A percentile compares a stretch with the other conserved stretches of the same genome.
These are phyloP conservation scores for Umbellularia californica DNA, from an alignment of 164 flowering plant species.

Conservation along the genomic window DNA sequence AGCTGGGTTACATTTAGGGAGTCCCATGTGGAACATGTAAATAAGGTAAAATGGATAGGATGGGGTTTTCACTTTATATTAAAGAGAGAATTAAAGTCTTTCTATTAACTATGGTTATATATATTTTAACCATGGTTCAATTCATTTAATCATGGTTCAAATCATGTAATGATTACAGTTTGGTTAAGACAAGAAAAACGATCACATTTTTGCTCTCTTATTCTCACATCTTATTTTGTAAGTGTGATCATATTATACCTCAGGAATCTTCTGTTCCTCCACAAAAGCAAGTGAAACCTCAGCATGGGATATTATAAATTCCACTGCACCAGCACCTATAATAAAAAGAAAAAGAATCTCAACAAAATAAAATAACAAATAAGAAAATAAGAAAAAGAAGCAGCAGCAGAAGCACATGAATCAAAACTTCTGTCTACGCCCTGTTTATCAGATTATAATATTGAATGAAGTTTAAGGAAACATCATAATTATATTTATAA, in stretches of 20 bases:
- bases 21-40: too few relatives aligned
- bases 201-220: too few relatives aligned
- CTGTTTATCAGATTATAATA: not conserved
- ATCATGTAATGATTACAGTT: too few relatives aligned
- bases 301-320: constrained; percentile 80
- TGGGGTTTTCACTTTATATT: too few relatives aligned
- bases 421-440: not conserved
- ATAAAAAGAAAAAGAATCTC: constrained; percentile 6
- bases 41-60: too few relatives aligned
- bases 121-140: too few relatives aligned
- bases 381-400: not conserved
- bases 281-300: constrained; percentile 80
- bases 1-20: too few relatives aligned
- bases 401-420: not conserved
- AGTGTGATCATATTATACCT: constrained; percentile 38
- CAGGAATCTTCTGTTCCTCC: constrained; percentile 80
- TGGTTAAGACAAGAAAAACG: too few relatives aligned
- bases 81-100: too few relatives aligned
- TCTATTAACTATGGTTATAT: too few relatives aligned
- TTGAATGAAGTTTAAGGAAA: not conserved
- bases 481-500: not conserved
- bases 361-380: not conserved
- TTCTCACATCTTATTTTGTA: too few relatives aligned
- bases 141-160: too few relatives aligned
- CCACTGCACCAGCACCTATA: constrained; percentile 96